Conservation (phyloP, 2,329 filamentous ascomycete genomes). For the Ophiostoma populinum region DNA sequence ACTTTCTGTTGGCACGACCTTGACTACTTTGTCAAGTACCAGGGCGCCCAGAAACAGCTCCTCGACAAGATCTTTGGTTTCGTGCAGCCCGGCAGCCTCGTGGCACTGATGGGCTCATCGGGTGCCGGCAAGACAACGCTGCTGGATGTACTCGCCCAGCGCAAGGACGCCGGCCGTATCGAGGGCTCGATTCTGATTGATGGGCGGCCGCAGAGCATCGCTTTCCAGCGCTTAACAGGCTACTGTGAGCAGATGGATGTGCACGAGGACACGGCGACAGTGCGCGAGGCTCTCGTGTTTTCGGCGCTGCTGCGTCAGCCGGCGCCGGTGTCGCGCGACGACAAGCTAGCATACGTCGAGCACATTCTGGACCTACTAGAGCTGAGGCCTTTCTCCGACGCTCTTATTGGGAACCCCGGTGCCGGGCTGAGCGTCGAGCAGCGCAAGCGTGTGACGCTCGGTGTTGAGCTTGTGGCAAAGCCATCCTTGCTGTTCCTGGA, state of each 20-base stretch:
- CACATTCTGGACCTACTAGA: constrained; percentile 83
- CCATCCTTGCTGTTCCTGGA: constrained; percentile 83
- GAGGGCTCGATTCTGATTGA: constrained; percentile 66
- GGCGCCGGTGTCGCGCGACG: constrained; percentile 48
- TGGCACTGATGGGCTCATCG: constrained; percentile 79
- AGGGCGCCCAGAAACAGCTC: constrained; percentile 56
- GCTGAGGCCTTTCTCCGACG: constrained; percentile 80
- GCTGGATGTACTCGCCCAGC: constrained; percentile 68
- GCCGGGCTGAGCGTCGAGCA: constrained; percentile 64
- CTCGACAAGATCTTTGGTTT: constrained; percentile 82
- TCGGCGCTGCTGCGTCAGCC: constrained; percentile 76
- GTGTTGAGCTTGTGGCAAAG: constrained; percentile 70
- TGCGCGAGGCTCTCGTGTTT: constrained; percentile 76
- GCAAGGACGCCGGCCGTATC: constrained; percentile 78
- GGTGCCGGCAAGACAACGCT: constrained; percentile 88
- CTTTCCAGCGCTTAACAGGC: constrained; percentile 82
- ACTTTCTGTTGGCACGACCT: constrained; percentile 71
- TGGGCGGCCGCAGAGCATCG: constrained; percentile 51
- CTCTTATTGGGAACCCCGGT: constrained; percentile 75
- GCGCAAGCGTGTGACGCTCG: constrained; percentile 63
- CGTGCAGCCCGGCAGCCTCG: constrained; percentile 84
- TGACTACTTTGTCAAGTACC: constrained; percentile 64
- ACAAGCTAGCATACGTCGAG: constrained; percentile 79
- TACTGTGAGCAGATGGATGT: constrained; percentile 90
- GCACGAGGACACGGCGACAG: constrained; percentile 68